Base-by-base conservation (phyloP, 441 rosid genomes). In the Capsella rubella region DNA sequence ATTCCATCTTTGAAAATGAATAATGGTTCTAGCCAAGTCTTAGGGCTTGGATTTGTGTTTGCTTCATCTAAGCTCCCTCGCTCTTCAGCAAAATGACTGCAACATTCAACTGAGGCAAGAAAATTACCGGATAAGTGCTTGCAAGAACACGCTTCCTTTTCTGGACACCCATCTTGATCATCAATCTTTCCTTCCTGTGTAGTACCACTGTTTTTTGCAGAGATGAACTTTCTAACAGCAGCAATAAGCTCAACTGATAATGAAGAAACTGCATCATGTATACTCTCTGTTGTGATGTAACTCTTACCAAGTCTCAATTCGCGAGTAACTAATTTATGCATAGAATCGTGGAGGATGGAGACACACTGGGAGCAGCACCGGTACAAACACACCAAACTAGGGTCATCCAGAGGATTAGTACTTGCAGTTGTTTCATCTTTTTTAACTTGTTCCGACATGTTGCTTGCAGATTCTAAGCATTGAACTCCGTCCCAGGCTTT, bases 1-100 rank as follows among this genome's bases (percentile, higher is more conserved):
- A 90, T 78, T 63, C 96, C 97, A 70, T 95, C 90, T 77, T 90
- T 80, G 87, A 90, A 82, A 74, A 85, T 62, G 80, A 86, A 91
- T 61, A 72, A 56, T 61, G 75, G 86, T 65, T 87, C 81, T 27
- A 68, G 67, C 59, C 83, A 84, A 0, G 70, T 65, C 72, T 72
- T 75, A 15, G 76, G 45, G 55, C 34, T 64, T 25, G 66, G 71
- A 43, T 72, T 57, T 42, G 64, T 69, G 37, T 52, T 76, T 69
- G 77, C 81, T 61, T 81, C 66, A n/a, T 61, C 79, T 28, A 27
- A 52, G 32, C 74, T 34, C 66, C 42, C 34, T 70, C 31, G 62
- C 49, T 64, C 83, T 49, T 77, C 82, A 21, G 34, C 13, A 39
- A 78, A 32, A 82, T 92, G 97, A 75, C 91, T 85, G 68, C 79